Base-by-base conservation (phyloP, 352 stramenopile species). In the Phytophthora sojae region DNA sequence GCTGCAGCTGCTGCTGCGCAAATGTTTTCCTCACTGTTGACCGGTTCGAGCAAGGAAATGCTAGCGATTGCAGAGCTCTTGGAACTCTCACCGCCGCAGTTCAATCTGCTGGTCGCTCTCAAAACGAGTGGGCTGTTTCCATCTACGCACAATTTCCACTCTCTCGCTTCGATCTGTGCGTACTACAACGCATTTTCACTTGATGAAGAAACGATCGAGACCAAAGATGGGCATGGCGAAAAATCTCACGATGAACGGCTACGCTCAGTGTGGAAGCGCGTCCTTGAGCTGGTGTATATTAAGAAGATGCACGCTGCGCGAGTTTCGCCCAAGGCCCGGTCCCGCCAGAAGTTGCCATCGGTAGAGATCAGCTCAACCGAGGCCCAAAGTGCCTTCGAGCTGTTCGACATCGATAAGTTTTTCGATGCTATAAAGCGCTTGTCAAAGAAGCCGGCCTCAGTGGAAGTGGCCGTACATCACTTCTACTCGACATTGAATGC, bases 21-120 rank as follows among this genome's bases (percentile, higher is more conserved):
- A 42, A 61, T 87, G 8, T 70, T 90, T 0, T 80, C 79, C 3
- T 76, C 79, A 5, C 66, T 79, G 9, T 29, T 69, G 39, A 66
- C 62, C 2, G 67, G 77, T 19, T 79, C 75, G 0, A 69, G 88
- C 49, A 77, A 84, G 49, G 54, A 76, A 32, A 90, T 93, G 82
- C 72, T 71, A 53, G 63, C 73, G 11, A 89, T 93, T 23, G 83
- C 79, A 0, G 60, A 77, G 7, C 12, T 89, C 14, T 69, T 95
- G 7, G 45, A 80, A 1, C 57, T 95, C 3, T 80, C 80, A 0
- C 76, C 73, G 1, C 65, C 79, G 4, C 85, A 95, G 53, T 77
- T 95, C 21, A 95, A 95, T 32, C 30, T 95, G 32, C 53, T 95
- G 2, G 64, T 94, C 3, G 83, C 78, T 7, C 51, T 94, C 5